These are phyloP conservation scores for Prunus davidiana DNA, from an alignment of 306 rosid species.

Conservation along the genomic window DNA sequence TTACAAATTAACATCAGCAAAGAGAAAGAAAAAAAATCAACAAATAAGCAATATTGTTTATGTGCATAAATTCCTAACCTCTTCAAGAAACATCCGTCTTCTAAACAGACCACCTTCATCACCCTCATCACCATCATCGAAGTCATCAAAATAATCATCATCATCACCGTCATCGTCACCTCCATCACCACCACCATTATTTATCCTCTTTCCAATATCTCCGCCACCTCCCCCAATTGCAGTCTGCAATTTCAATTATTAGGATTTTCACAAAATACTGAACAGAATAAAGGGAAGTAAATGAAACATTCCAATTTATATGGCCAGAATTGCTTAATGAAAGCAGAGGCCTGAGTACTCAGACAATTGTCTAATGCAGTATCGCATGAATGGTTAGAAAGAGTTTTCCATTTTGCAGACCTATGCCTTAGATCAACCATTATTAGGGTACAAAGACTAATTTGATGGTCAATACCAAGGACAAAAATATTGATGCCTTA, in stretches of 20 bases:
- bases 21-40: background rate
- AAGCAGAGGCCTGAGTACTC: background rate
- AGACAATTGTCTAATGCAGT: background rate
- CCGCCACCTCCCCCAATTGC: constrained; percentile 95
- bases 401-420: background rate
- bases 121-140: constrained; percentile 96
- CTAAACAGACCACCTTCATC: constrained; percentile 95
- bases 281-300: background rate
- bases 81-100: constrained; percentile 81
- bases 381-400: constrained; percentile 1
- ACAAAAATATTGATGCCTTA: no score
- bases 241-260: constrained; percentile 46
- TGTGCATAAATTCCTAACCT: constrained; percentile 50
- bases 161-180: constrained; percentile 93
- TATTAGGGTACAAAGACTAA: background rate
- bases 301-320: constrained; percentile 4
- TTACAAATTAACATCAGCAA: constrained; percentile 14
- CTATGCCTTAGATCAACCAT: background rate
- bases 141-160: constrained; percentile 95
- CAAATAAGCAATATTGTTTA: background rate
- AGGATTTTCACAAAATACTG: background rate
- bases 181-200: constrained; percentile 96
- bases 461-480: background rate
- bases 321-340: background rate
- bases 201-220: constrained; percentile 80